Evolutionary conservation across 78 protist species (phyloP), one percentile per base, ranked within the genome.

Genomic region (Reticulomyxa filosa): DNA sequence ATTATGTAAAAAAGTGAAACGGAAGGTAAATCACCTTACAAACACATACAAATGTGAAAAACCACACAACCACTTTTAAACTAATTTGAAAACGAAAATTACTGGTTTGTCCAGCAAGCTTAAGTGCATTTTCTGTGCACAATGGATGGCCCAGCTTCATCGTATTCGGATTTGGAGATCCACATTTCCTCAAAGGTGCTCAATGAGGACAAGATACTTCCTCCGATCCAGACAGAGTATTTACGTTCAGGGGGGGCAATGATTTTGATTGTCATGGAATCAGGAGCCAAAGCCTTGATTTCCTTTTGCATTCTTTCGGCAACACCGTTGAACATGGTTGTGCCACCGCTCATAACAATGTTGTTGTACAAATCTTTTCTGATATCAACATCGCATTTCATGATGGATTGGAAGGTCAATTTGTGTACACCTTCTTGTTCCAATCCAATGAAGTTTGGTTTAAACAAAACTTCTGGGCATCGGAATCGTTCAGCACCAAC

Each of bases 331-430:
- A 67, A 87, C 87, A 88, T 78, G 67, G 96, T 81, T 42, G 85
- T 80, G 46, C 93, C 94, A n/a, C 95, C 86, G 74, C 33, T n/a
- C n/a, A n/a, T n/a, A n/a, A 91, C 84, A 56, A 88, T 57, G 76
- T 87, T 82, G 71, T 72, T 79, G 75, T 74, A 91, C 29, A 91
- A 74, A 30, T 86, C 93, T 69, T 70, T 57, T 22, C 95, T 78
- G 72, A 87, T 66, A 57, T 91, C 93, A 29, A 78, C 84, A 57
- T 82, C 92, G 74, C 89, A 82, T 57, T 67, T 70, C 77, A 59
- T 77, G 80, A 87, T 85, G 6, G 89, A 32, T 57, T 37, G 26
- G 74, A 48, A 42, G 32, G 69, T 73, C 62, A 69, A 62, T 73
- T 84, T 85, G 66, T 86, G 94, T 48, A 88, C 17, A 32, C 98